Percentiles rank a stretch among this genome's conserved stretches.
phyloP scores from a whole-genome alignment of 2,329 filamentous ascomycete species.

The Ciborinia camelliae region DNA sequence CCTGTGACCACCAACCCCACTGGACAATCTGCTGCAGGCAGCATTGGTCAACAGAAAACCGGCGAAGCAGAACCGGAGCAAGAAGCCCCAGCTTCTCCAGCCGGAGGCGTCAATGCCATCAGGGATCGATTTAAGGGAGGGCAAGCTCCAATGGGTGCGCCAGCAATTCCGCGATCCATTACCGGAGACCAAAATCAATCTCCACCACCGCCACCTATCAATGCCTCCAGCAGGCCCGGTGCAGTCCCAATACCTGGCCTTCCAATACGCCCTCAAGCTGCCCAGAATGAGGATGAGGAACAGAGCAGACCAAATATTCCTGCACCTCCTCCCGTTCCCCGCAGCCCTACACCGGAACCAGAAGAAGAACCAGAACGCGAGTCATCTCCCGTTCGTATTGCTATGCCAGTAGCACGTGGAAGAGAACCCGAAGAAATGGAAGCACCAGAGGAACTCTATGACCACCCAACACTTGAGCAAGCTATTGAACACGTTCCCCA shows the following conservation, averaged over 20 bases:
- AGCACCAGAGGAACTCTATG: constrained; percentile 47
- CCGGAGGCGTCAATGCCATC: constrained; percentile 68
- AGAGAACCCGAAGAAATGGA: constrained; percentile 48
- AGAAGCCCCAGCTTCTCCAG: constrained; percentile 51
- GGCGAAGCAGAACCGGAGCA: constrained; percentile 51
- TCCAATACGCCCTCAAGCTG: constrained; percentile 56
- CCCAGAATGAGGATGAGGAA: constrained; percentile 46
- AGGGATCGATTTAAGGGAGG: constrained; percentile 79
- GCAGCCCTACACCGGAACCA: constrained; percentile 43
- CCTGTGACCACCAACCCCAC: constrained; percentile 73
- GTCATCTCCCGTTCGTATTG: constrained; percentile 77
- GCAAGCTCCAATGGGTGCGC: constrained; percentile 60
- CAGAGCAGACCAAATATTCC: constrained; percentile 48
- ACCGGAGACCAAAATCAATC: constrained; percentile 36
- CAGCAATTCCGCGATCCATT: constrained; percentile 34
- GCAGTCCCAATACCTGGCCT: constrained; percentile 78
- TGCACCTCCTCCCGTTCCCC: constrained; percentile 41
- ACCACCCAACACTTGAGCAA: constrained; percentile 55
- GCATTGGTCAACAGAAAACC: constrained; percentile 57
- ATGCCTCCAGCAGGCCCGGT: constrained; percentile 55
- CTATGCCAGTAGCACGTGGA: constrained; percentile 75
- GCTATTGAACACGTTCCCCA: constrained; percentile 61
- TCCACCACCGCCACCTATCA: constrained; percentile 39
- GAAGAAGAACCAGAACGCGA: constrained; percentile 45
- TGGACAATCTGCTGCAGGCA: constrained; percentile 56